Conservation (phyloP, 441 rosid species). For the Corymbia citriodora region DNA sequence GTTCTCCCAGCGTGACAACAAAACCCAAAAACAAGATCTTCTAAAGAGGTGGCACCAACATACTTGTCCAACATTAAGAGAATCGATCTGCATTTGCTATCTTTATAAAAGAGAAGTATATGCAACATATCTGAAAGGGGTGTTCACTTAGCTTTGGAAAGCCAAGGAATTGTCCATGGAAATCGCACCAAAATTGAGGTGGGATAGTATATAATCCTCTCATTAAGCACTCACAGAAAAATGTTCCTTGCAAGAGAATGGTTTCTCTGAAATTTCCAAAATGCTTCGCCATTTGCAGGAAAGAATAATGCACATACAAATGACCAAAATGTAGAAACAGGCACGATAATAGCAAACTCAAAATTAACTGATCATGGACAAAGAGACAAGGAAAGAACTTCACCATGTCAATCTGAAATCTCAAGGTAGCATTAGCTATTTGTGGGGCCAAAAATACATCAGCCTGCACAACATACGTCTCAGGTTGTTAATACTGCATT, state of each 20-base stretch:
- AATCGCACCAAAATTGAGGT: neutral
- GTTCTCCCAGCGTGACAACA: neutral
- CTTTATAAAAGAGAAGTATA: neutral
- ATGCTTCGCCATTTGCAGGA: neutral
- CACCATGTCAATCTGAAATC: conserved; percentile 47
- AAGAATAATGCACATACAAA: neutral
- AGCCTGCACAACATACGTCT: conserved; percentile 23
- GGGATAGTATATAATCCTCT: neutral
- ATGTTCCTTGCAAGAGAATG: neutral
- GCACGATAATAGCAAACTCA: neutral
- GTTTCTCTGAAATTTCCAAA: neutral
- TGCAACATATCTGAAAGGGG: neutral
- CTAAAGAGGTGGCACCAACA: neutral
- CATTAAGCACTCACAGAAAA: neutral
- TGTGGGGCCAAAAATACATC: conserved; percentile 62
- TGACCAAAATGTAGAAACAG: neutral
- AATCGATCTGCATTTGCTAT: neutral
- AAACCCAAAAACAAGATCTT: neutral
- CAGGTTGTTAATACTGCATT: neutral
- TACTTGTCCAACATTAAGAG: neutral
- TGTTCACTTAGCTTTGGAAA: neutral
- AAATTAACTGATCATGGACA: neutral
- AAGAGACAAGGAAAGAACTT: neutral
- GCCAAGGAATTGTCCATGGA: neutral
- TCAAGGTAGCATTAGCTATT: conserved; percentile 23